These are phyloP conservation scores for Erodium trifolium DNA, from an alignment of 441 rosid species.

Conservation along the genomic window DNA sequence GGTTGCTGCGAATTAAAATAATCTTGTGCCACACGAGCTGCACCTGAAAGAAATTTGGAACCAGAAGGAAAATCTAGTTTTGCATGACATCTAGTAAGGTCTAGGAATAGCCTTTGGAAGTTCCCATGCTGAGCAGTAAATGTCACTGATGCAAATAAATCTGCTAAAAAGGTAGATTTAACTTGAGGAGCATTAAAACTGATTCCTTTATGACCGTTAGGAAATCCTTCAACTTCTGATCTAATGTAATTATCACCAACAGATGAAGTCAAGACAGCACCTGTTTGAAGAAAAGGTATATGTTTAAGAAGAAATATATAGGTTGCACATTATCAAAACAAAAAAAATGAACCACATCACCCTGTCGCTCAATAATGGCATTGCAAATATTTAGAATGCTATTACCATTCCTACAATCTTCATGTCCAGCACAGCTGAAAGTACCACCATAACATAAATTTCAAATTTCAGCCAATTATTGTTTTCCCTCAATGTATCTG, in stretches of 20 bases:
- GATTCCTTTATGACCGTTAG: slow-evolving; percentile 34
- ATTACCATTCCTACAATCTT: not conserved
- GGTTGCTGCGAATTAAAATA: slow-evolving; percentile 56
- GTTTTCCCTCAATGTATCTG: not conserved
- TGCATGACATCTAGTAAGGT: slow-evolving; percentile 68
- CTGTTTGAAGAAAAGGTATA: slow-evolving; percentile 24
- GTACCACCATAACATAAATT: not conserved
- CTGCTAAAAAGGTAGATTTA: slow-evolving; percentile 56
- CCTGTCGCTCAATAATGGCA: not conserved
- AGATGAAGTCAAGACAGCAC: slow-evolving; percentile 53
- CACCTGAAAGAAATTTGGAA: slow-evolving; percentile 51
- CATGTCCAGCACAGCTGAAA: not conserved
- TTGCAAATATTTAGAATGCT: not conserved
- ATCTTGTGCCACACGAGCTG: slow-evolving; percentile 51
- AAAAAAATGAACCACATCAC: not conserved
- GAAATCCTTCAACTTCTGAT: slow-evolving; percentile 28
- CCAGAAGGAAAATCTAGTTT: slow-evolving; percentile 77
- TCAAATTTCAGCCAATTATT: not conserved
- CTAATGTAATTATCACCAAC: slow-evolving; percentile 52
- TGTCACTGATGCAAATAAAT: slow-evolving; percentile 59
- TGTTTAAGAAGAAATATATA: not conserved
- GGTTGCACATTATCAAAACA: not conserved
- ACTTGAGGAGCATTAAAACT: slow-evolving; percentile 35
- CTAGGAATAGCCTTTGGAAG: slow-evolving; percentile 63
- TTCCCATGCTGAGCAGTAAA: slow-evolving; percentile 79